Percentiles rank a stretch among this genome's conserved stretches.
Conservation (phyloP, 768 basidiomycete genomes). For the Exsudoporus frostii region DNA sequence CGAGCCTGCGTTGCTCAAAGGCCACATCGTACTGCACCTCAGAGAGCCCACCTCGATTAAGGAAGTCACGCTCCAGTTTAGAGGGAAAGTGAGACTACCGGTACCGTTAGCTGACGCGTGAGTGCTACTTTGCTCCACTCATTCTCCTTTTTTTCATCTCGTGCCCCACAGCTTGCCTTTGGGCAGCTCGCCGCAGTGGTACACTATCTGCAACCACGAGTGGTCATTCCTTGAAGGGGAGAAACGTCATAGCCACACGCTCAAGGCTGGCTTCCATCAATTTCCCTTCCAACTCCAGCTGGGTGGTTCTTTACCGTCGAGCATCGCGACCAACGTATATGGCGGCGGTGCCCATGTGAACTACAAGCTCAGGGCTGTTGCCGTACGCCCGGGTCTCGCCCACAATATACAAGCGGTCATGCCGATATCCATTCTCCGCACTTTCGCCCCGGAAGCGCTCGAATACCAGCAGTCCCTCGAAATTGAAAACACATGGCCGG, state of each 20-base stretch:
- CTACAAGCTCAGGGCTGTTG: conserved; percentile 90
- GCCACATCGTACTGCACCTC: conserved; percentile 76
- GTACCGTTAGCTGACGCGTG: conserved; percentile 56
- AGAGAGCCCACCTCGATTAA: conserved; percentile 80
- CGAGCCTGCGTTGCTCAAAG: conserved; percentile 77
- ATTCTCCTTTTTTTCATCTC: not conserved
- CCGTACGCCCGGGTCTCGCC: conserved; percentile 72
- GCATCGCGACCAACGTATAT: conserved; percentile 51
- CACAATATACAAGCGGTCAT: conserved; percentile 60
- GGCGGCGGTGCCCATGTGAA: conserved; percentile 59
- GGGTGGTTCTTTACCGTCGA: conserved; percentile 82
- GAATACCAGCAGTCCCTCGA: conserved; percentile 97
- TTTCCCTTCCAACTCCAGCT: conserved; percentile 91
- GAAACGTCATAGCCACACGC: conserved; percentile 74
- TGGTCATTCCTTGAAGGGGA: conserved; percentile 92
- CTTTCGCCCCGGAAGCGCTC: conserved; percentile 76
- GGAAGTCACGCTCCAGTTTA: conserved; percentile 80
- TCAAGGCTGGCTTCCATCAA: conserved; percentile 92
- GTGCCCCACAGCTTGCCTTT: conserved; percentile 17
- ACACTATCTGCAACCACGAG: conserved; percentile 74
- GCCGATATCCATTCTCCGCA: conserved; percentile 67
- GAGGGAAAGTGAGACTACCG: conserved; percentile 78
- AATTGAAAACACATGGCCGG: conserved; percentile 96
- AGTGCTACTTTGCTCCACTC: conserved; percentile 28
- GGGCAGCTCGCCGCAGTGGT: conserved; percentile 43